Base-by-base conservation (phyloP, 768 basidiomycete species). In the Suillus americanus region DNA sequence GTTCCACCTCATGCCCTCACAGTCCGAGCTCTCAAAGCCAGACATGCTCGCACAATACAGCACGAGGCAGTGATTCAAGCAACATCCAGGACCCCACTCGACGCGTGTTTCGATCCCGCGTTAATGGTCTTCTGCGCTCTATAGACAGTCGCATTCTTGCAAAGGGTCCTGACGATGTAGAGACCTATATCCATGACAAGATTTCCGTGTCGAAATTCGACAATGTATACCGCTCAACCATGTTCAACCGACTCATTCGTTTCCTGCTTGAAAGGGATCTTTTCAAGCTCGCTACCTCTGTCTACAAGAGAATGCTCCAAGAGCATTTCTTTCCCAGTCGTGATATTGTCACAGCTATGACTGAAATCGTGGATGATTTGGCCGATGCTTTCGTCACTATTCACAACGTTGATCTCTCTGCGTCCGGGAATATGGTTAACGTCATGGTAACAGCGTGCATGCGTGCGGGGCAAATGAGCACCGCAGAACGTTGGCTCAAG, bases 261-360 rank as follows among this genome's bases (percentile, higher is more conserved):
- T 74, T 79, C 23, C 80, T 86, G 55, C 69, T 87, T 28, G 72
- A 79, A 20, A 68, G 78, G 45, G 75, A 76, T 1, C 63, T 72
- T 9, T 79, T 81, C 61, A 67, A 69, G 14, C 73, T 78, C 40
- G 85, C 86, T 0, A 69, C 78, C 20, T 64, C 70, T 3, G 71
- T 86, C 13, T 80, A 83, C 67, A 67, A 75, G 9, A 76, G 78
- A 20, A 83, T 87, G 81, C 65, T 70, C 23, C 69, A 73, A 1
- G 77, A 79, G 20, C 79, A 80, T 10, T 75, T 84, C 48, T 59
- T 79, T 2, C 76, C 81, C 1, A 69, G 79, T 16, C 64, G 74
- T 8, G 62, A 76, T 16, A 75, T 84, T 16, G 10, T 54, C 10
- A 35, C 20, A 20, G 53, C 53, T 20, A 35, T 54, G 33, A 33